phyloP scores from a whole-genome alignment of 2,329 filamentous ascomycete genomes.

The Paramyrothecium sp. region DNA sequence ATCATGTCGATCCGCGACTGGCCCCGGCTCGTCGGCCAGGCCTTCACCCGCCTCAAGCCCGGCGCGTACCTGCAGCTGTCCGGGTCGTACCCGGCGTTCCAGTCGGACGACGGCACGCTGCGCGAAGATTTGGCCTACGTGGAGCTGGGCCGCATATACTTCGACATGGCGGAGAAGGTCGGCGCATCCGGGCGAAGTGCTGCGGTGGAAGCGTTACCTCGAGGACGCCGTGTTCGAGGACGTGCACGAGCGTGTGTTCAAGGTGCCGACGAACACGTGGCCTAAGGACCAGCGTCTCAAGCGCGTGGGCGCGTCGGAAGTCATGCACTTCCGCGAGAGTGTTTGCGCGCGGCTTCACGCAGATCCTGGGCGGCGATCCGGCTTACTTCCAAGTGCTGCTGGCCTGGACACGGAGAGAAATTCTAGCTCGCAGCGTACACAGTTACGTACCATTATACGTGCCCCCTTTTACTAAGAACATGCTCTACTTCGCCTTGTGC shows the following conservation, averaged over 20 bases:
- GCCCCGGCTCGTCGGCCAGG: constrained; percentile 47
- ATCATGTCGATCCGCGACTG: constrained; percentile 55
- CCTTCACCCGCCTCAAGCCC: constrained; percentile 50
- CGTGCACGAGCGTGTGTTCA: constrained; percentile 21
- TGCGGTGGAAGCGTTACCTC: constrained; percentile 20
- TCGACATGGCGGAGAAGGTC: constrained; percentile 18
- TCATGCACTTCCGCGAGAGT: constrained; percentile 20
- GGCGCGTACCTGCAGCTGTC: constrained; percentile 38
- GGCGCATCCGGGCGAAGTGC: constrained; percentile 16
- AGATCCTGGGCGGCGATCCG: constrained; percentile 18
- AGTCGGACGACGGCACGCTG: constrained; percentile 24
- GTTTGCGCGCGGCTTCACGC: constrained; percentile 18
- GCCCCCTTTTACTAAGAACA: neutral
- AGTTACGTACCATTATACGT: constrained; percentile 21
- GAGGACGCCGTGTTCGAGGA: constrained; percentile 27
- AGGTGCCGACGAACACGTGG: constrained; percentile 28
- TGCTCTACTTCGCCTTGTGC: neutral
- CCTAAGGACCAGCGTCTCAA: constrained; percentile 25
- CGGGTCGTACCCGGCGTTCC: constrained; percentile 16
- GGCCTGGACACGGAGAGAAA: constrained; percentile 15
- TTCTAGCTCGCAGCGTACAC: constrained; percentile 17
- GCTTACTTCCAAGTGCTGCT: constrained; percentile 17
- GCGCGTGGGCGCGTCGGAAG: constrained; percentile 22
- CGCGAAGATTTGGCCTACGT: constrained; percentile 15
- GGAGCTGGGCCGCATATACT: constrained; percentile 17